Percentiles rank a stretch among this genome's conserved stretches.
Conservation (phyloP, 805 yeast species). For the Candida adriatica region DNA sequence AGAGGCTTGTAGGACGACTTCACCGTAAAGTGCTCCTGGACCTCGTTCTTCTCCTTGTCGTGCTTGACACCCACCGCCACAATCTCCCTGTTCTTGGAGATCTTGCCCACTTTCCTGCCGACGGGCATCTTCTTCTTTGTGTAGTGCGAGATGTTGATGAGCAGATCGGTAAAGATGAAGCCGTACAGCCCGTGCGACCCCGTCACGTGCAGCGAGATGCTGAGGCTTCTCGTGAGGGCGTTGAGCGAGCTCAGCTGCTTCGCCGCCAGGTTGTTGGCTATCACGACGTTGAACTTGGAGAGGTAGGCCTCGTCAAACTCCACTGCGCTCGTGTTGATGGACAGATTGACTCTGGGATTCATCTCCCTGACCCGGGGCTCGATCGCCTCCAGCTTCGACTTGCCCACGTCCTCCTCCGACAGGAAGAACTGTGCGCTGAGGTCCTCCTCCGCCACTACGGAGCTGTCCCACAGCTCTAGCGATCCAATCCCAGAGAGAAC, state of each 20-base stretch:
- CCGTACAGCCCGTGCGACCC: conserved; percentile 80
- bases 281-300: conserved; percentile 56
- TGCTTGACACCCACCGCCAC: conserved; percentile 28
- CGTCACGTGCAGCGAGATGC: conserved; percentile 61
- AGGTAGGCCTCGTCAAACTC: conserved; percentile 32
- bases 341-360: conserved; percentile 69
- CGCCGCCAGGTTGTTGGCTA: conserved; percentile 59
- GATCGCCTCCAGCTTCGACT: conserved; percentile 47
- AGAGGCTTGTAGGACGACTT: conserved; percentile 33
- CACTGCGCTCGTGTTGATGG: conserved; percentile 30
- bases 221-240: conserved; percentile 42
- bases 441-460: conserved; percentile 51
- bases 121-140: conserved; percentile 43
- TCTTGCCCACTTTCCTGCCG: conserved; percentile 45
- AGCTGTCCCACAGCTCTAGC: conserved; percentile 59
- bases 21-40: conserved; percentile 31
- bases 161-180: conserved; percentile 71
- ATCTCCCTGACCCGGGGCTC: conserved; percentile 55
- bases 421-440: conserved; percentile 72
- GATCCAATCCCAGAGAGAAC: conserved; percentile 85
- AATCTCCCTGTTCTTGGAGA: conserved; percentile 36
- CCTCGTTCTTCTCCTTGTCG: conserved; percentile 29
- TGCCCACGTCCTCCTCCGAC: conserved; percentile 48
- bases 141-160: conserved; percentile 49
- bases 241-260: conserved; percentile 43